These are phyloP conservation scores for Myrica gale DNA, from an alignment of 306 rosid genomes.

Conservation along the genomic window DNA sequence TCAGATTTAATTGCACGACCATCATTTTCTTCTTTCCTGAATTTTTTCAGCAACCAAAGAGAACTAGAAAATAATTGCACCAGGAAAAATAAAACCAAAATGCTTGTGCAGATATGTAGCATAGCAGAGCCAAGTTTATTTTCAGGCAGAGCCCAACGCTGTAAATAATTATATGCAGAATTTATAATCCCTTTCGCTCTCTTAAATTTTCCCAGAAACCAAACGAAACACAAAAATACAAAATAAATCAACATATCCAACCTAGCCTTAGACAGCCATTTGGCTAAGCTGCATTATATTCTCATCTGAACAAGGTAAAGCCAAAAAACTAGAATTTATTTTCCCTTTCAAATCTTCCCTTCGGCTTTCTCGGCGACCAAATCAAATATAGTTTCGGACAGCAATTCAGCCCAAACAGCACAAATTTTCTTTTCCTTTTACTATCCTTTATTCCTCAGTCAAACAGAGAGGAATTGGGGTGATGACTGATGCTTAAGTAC, in stretches of 20 bases:
- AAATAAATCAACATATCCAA: neutral
- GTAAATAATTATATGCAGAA: neutral
- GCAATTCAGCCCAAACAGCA: neutral
- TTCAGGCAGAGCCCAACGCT: neutral
- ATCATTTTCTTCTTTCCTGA: neutral
- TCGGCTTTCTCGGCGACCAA: neutral
- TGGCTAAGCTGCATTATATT: neutral
- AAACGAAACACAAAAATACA: neutral
- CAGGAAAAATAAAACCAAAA: neutral
- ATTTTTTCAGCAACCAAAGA: conserved; percentile 1
- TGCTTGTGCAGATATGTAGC: neutral
- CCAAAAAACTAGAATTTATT: neutral
- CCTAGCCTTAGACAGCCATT: neutral
- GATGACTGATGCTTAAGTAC: neutral
- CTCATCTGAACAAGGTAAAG: neutral
- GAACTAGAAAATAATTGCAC: neutral
- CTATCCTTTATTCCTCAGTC: neutral
- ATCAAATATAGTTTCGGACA: neutral
- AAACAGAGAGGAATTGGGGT: neutral
- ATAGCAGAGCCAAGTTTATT: neutral
- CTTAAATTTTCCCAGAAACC: neutral
- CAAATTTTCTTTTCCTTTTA: neutral
- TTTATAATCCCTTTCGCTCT: neutral
- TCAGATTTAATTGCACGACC: neutral
- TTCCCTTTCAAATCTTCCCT: neutral